phyloP scores from a whole-genome alignment of 164 flowering plant species.

The grape (Vitis vinifera) region ASM3070453v1 NC_081813.1:3698001-3698500 shows the following conservation, averaged over 20 bases:
- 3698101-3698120: not conserved
- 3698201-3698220: slow-evolving; percentile 92
- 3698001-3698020: not conserved
- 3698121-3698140: not conserved
- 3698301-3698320: not conserved
- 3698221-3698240: slow-evolving; percentile 88
- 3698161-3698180: slow-evolving; percentile 37
- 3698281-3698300: not conserved
- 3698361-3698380: too few relatives aligned
- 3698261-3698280: slow-evolving; percentile 68
- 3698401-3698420: too few relatives aligned
- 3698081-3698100: not conserved
- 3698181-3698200: slow-evolving; percentile 98
- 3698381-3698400: too few relatives aligned
- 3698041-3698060: not conserved
- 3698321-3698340: not conserved
- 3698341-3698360: too few relatives aligned
- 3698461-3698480: too few relatives aligned
- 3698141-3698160: not conserved
- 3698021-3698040: not conserved
- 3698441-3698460: too few relatives aligned
- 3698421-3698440: too few relatives aligned
- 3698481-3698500: too few relatives aligned
- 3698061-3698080: slow-evolving; percentile 3
- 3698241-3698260: slow-evolving; percentile 99